Percentiles rank a stretch among this genome's conserved stretches.
Conservation (phyloP, 106 monocot species). For the Cymbidium sinense region DNA sequence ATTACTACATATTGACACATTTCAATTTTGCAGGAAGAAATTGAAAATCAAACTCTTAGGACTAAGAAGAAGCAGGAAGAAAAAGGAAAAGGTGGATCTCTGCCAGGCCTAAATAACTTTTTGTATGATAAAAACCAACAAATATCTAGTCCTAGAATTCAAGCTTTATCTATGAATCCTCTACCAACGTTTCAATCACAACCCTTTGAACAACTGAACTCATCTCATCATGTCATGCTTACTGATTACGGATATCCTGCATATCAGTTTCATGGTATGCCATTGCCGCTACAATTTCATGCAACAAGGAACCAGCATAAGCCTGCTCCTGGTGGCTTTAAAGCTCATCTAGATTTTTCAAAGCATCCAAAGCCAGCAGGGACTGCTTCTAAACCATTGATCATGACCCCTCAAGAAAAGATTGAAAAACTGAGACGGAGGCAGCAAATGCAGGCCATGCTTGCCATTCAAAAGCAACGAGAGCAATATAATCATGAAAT, state of each 20-base stretch:
- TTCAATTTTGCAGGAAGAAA: constrained; percentile 34
- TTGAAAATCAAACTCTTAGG: constrained; percentile 25
- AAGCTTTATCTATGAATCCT: constrained; percentile 13
- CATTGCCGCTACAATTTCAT: constrained; percentile 20
- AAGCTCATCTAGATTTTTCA: constrained; percentile 15
- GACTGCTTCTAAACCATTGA: constrained; percentile 18
- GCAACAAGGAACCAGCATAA: constrained; percentile 19
- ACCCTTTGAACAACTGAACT: constrained; percentile 16
- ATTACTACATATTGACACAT: constrained; percentile 3
- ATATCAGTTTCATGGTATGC: constrained; percentile 29
- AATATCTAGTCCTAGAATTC: background rate
- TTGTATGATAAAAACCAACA: constrained; percentile 9
- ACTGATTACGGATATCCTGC: constrained; percentile 46
- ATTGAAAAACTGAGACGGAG: constrained; percentile 81
- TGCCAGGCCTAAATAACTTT: constrained; percentile 7
- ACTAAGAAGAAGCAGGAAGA: constrained; percentile 49
- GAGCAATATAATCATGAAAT: constrained; percentile 62
- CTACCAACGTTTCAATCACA: constrained; percentile 21
- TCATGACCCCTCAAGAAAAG: constrained; percentile 95
- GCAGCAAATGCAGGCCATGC: constrained; percentile 86
- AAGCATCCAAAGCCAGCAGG: constrained; percentile 25
- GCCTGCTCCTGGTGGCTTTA: constrained; percentile 15
- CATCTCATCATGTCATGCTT: constrained; percentile 38
- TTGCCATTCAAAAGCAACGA: constrained; percentile 88
- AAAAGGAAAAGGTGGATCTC: constrained; percentile 32